Evolutionary conservation across 768 basidiomycete species (phyloP).

Genomic region (Leccinum sublutescens): DNA sequence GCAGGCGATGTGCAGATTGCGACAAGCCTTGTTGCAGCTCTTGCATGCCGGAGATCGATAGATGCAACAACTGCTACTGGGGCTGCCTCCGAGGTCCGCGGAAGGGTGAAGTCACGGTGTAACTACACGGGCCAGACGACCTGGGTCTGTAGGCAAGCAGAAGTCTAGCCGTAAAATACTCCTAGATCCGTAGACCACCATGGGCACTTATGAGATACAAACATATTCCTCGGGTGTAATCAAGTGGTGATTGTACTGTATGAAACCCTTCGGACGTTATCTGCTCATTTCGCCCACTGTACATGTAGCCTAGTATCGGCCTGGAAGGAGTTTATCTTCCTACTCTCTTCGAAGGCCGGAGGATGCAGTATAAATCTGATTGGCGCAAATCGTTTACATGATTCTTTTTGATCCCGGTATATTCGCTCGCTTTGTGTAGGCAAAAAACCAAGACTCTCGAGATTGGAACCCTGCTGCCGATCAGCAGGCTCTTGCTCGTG

Average conservation of each 20-base stretch:
- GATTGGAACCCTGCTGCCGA: constrained; percentile 99
- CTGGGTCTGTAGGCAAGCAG: too few relatives aligned
- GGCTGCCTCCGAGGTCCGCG: too few relatives aligned
- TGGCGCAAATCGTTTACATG: constrained; percentile 78
- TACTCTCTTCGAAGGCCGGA: constrained; percentile 93
- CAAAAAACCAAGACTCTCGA: constrained; percentile 27
- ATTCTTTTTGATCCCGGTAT: constrained; percentile 87
- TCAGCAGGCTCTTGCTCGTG: constrained; percentile 96
- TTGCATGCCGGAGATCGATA: not conserved
- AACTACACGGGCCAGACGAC: too few relatives aligned
- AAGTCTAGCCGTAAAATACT: too few relatives aligned
- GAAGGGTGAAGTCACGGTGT: too few relatives aligned
- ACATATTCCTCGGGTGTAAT: not conserved
- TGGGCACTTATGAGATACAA: not conserved
- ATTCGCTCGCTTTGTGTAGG: not conserved
- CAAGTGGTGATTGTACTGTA: constrained; percentile 98
- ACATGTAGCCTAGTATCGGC: too few relatives aligned
- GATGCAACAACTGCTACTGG: not conserved
- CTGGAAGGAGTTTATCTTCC: constrained; percentile 88
- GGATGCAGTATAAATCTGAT: constrained; percentile 97
- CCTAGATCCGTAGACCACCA: too few relatives aligned
- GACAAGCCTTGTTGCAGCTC: not conserved
- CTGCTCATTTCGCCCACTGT: too few relatives aligned
- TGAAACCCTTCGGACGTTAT: constrained; percentile 83
- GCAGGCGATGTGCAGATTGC: not conserved